Percentiles rank a stretch among this genome's conserved stretches.
phyloP scores from a whole-genome alignment of 2,329 filamentous ascomycete genomes.

The Penicillium fuscoglaucum region DNA sequence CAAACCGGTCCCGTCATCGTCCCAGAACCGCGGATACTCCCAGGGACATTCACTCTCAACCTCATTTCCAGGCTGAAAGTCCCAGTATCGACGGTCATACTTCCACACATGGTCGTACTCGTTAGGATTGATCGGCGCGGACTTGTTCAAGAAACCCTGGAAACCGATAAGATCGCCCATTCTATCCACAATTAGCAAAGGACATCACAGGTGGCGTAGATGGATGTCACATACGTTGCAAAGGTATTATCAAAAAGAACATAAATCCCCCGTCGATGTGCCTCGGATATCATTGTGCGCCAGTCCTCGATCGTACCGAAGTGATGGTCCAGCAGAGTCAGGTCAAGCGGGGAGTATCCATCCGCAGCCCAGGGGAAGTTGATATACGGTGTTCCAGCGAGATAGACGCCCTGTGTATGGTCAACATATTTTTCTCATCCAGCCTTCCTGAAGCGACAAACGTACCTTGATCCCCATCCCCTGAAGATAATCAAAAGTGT shows the following conservation, averaged over 20 bases:
- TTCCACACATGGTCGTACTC: conserved; percentile 62
- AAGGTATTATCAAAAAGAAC: conserved; percentile 67
- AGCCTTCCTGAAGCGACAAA: conserved; percentile 2
- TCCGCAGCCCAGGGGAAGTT: conserved; percentile 66
- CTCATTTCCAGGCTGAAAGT: conserved; percentile 57
- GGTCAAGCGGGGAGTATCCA: conserved; percentile 60
- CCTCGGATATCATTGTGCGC: conserved; percentile 61
- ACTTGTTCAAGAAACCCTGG: conserved; percentile 59
- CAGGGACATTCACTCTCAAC: conserved; percentile 57
- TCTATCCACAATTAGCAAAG: conserved; percentile 1
- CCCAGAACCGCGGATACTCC: conserved; percentile 62
- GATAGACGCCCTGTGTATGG: conserved; percentile 54
- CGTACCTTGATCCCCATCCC: conserved; percentile 66
- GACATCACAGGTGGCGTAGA: background rate
- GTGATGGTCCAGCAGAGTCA: conserved; percentile 64
- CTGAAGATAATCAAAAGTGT: conserved; percentile 64
- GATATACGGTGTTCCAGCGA: conserved; percentile 63
- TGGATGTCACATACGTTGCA: conserved; percentile 51
- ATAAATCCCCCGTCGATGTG: conserved; percentile 65
- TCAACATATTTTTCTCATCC: conserved; percentile 26
- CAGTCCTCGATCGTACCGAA: conserved; percentile 60
- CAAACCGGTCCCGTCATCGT: conserved; percentile 55
- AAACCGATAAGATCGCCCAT: conserved; percentile 65
- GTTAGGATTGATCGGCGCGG: conserved; percentile 52
- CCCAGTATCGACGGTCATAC: conserved; percentile 53